Evolutionary conservation across 225 moss, liverwort and hornwort genomes (phyloP).

Genomic region (Anthoceros angustus): DNA sequence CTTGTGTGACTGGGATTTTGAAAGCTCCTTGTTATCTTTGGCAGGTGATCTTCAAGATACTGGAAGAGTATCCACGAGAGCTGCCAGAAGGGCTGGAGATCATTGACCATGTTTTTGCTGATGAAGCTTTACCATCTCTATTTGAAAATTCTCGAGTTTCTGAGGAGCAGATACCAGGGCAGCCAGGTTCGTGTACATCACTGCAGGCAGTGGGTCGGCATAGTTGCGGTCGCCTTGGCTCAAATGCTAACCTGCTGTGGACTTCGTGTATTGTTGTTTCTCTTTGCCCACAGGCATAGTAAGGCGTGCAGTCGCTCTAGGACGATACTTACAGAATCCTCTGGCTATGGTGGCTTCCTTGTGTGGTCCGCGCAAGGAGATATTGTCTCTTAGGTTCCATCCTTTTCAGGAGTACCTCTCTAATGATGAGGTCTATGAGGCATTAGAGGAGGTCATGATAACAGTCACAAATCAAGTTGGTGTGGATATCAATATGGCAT

Average conservation of each 20-base stretch:
- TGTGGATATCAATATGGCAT: slow-evolving; percentile 87
- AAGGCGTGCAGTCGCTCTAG: slow-evolving; percentile 89
- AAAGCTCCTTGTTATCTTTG: neutral
- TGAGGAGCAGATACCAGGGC: slow-evolving; percentile 88
- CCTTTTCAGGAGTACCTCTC: slow-evolving; percentile 65
- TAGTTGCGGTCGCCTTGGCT: neutral
- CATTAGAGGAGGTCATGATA: slow-evolving; percentile 73
- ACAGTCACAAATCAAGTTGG: slow-evolving; percentile 94
- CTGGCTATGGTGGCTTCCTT: slow-evolving; percentile 82
- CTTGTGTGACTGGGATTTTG: neutral
- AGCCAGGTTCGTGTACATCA: slow-evolving; percentile 45
- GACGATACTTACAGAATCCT: slow-evolving; percentile 88
- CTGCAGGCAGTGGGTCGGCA: slow-evolving; percentile 3
- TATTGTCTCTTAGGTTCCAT: slow-evolving; percentile 67
- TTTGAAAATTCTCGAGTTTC: slow-evolving; percentile 90
- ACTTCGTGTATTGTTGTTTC: slow-evolving; percentile 10
- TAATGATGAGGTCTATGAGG: slow-evolving; percentile 78
- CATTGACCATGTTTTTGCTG: slow-evolving; percentile 66
- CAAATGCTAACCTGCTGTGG: slow-evolving; percentile 2
- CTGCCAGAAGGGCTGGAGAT: slow-evolving; percentile 76
- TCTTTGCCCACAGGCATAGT: slow-evolving; percentile 56
- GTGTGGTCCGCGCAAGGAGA: slow-evolving; percentile 78
- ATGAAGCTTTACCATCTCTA: slow-evolving; percentile 70
- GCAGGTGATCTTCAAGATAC: slow-evolving; percentile 82
- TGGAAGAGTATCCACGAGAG: slow-evolving; percentile 81